phyloP scores from a whole-genome alignment of 352 stramenopile genomes.

The Phytophthora sp. region DNA sequence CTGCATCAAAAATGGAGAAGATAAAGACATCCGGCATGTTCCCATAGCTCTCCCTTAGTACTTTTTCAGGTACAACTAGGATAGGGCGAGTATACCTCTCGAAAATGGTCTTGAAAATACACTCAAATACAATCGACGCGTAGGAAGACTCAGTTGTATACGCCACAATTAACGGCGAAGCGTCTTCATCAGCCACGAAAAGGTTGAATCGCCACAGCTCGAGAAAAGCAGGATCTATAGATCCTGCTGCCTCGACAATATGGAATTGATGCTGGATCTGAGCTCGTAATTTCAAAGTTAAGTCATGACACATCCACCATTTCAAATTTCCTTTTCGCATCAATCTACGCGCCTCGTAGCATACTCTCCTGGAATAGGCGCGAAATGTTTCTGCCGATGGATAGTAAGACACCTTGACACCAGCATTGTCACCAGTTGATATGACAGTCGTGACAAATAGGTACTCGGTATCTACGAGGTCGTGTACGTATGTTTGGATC shows the following conservation, averaged over 20 bases:
- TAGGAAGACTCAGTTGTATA: constrained; percentile 19
- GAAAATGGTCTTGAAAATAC: constrained; percentile 40
- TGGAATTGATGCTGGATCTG: constrained; percentile 15
- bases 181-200: constrained; percentile 15
- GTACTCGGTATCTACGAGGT: background rate
- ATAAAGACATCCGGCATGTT: constrained; percentile 42
- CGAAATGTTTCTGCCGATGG: constrained; percentile 25
- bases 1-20: constrained; percentile 40
- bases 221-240: constrained; percentile 10
- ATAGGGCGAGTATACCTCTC: constrained; percentile 26
- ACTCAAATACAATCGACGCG: constrained; percentile 37
- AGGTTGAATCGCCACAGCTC: constrained; percentile 43
- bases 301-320: constrained; percentile 2
- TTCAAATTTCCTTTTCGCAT: background rate
- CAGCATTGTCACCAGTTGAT: constrained; percentile 1
- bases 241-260: background rate
- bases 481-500: constrained; percentile 36
- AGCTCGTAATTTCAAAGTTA: constrained; percentile 11
- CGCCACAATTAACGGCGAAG: constrained; percentile 24
- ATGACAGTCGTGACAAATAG: constrained; percentile 10
- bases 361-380: constrained; percentile 10
- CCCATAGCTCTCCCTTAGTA: constrained; percentile 3
- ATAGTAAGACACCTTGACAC: constrained; percentile 29
- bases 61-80: constrained; percentile 32
- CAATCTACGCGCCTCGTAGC: constrained; percentile 5